Evolutionary conservation across 768 basidiomycete species (phyloP).

Genomic region (Boletus sp.): DNA sequence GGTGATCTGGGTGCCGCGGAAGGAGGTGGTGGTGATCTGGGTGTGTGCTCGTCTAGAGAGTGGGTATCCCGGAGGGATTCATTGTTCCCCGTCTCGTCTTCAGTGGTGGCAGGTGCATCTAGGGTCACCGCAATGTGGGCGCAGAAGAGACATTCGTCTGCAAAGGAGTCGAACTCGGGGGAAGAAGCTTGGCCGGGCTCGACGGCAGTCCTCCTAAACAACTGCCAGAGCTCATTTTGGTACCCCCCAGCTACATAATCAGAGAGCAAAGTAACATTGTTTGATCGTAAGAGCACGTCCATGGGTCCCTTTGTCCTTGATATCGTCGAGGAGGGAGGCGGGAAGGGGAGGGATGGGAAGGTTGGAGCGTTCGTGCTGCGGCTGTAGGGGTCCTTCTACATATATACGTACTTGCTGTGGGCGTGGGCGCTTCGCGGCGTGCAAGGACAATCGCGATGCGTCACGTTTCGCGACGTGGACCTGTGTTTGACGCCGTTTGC

Average conservation of each 20-base stretch:
- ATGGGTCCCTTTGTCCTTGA: neutral
- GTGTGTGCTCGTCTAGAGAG: neutral
- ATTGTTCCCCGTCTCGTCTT: neutral
- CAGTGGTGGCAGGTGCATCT: neutral
- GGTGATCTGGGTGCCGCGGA: neutral
- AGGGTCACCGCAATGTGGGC: constrained; percentile 14
- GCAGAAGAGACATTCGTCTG: constrained; percentile 30
- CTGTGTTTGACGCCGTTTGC: neutral
- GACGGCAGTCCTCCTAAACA: constrained; percentile 22
- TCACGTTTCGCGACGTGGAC: neutral
- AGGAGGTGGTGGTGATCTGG: neutral
- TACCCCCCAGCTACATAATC: neutral
- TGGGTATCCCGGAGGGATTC: neutral
- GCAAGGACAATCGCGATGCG: neutral
- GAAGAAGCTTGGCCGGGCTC: constrained; percentile 27
- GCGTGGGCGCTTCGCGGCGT: constrained; percentile 8
- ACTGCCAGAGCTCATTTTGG: constrained; percentile 19
- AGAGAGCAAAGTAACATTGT: constrained; percentile 11
- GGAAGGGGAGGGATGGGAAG: neutral
- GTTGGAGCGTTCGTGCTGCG: constrained; percentile 11
- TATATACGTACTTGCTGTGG: constrained; percentile 17
- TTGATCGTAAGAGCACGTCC: constrained; percentile 9
- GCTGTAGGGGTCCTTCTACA: constrained; percentile 2
- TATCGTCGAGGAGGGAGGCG: neutral
- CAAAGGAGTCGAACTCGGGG: constrained; percentile 22